Conservation (phyloP, 129 eudicot species). For the Tagetes erecta region DNA sequence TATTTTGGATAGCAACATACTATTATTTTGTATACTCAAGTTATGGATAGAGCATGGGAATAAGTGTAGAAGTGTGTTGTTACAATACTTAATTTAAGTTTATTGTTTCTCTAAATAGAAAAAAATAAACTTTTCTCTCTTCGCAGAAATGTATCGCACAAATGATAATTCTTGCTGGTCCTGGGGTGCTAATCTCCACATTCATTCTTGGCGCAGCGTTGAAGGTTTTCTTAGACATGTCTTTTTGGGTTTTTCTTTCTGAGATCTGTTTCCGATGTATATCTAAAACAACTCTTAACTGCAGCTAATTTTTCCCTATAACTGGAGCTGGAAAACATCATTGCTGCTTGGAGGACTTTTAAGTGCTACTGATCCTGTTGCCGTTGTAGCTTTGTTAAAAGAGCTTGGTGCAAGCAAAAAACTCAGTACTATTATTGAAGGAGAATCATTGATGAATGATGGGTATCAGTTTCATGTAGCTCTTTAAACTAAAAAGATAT, state of each 20-base stretch:
- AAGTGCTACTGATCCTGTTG: conserved; percentile 99
- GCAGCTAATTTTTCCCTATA: conserved; percentile 79
- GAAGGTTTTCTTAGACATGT: conserved; percentile 54
- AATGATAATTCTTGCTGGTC: conserved; percentile 97
- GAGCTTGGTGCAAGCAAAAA: conserved; percentile 99
- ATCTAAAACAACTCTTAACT: conserved; percentile 16
- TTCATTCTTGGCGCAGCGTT: conserved; percentile 75
- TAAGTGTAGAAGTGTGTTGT: not conserved
- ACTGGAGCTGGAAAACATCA: conserved; percentile 95
- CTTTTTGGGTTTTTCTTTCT: not conserved
- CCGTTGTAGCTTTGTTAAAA: conserved; percentile 89
- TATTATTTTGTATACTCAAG: not conserved
- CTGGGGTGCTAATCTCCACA: conserved; percentile 95
- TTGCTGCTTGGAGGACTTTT: conserved; percentile 96
- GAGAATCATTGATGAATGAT: conserved; percentile 97
- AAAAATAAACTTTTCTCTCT: not conserved
- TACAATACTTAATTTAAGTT: not conserved
- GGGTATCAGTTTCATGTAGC: conserved; percentile 56
- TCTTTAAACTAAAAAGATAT: not conserved
- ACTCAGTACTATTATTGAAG: conserved; percentile 90
- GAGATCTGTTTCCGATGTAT: not conserved
- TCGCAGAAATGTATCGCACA: conserved; percentile 81
- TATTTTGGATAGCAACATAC: not conserved
- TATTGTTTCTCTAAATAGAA: not conserved
- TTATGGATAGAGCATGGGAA: not conserved